Percentiles rank a stretch among this genome's conserved stretches.
Evolutionary conservation across 1,284 basidiomycete genomes (phyloP).

Genomic region (Leccinum insolens): DNA sequence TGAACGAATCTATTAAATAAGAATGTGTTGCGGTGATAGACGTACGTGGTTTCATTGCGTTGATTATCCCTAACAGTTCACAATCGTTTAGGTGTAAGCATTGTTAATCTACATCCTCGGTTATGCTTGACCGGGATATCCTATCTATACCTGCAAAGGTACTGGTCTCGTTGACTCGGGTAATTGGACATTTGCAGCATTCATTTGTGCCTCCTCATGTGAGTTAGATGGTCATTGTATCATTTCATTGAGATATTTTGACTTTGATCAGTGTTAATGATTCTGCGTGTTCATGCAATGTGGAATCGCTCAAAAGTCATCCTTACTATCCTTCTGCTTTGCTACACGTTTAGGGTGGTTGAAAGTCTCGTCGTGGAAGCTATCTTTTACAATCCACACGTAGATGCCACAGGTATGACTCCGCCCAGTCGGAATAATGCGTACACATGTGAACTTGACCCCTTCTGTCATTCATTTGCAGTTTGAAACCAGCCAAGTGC

Average conservation of each 20-base stretch:
- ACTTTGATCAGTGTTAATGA: too few species aligned
- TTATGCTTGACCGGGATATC: not conserved
- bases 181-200: not conserved
- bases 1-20: not conserved
- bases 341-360: too few species aligned
- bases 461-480: too few species aligned
- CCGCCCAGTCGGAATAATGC: too few species aligned
- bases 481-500: not conserved
- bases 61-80: not conserved
- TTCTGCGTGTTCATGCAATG: too few species aligned
- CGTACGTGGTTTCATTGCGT: not conserved
- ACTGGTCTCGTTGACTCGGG: not conserved
- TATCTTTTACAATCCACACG: too few species aligned
- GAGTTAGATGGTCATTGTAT: not conserved
- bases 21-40: not conserved
- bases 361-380: too few species aligned
- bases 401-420: too few species aligned
- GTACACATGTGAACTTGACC: too few species aligned
- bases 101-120: not conserved
- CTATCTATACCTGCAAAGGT: not conserved
- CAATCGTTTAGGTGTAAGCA: not conserved
- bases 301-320: too few species aligned
- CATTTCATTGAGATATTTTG: too few species aligned
- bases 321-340: too few species aligned
- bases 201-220: not conserved